Evolutionary conservation across 176 grass and related monocot species (phyloP).

Genomic region (Musa acuminata): DNA sequence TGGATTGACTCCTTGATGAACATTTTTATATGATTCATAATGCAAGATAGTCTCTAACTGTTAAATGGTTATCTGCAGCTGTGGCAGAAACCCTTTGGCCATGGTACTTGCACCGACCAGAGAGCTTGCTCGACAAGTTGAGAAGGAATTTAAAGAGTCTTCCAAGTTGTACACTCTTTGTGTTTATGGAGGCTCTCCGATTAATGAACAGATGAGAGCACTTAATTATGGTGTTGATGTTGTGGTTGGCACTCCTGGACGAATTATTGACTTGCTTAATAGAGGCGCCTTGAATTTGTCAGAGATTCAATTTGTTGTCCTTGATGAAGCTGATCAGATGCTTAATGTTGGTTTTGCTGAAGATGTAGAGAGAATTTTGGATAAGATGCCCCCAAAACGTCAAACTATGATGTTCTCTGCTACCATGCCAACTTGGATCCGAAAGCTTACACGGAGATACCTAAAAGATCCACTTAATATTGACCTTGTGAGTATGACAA

Average conservation of each 20-base stretch:
- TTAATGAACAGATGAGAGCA: constrained; percentile 75
- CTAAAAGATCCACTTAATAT: constrained; percentile 59
- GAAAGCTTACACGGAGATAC: constrained; percentile 61
- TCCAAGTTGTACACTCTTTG: constrained; percentile 64
- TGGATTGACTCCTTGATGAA: not conserved
- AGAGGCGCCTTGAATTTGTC: constrained; percentile 61
- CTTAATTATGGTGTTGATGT: constrained; percentile 85
- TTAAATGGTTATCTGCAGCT: constrained; percentile 26
- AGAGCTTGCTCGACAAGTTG: constrained; percentile 91
- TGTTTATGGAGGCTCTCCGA: constrained; percentile 87
- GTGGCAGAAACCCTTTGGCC: constrained; percentile 69
- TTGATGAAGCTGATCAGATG: constrained; percentile 99
- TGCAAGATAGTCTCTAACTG: not conserved
- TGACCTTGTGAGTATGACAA: constrained; percentile 69
- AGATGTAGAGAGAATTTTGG: constrained; percentile 80
- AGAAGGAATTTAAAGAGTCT: constrained; percentile 96
- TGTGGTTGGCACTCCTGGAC: constrained; percentile 84
- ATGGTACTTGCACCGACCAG: constrained; percentile 87
- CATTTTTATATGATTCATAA: not conserved
- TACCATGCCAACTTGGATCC: constrained; percentile 94
- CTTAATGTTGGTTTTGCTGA: constrained; percentile 86
- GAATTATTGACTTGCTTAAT: constrained; percentile 81
- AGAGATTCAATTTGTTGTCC: constrained; percentile 71
- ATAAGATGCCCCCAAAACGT: constrained; percentile 46
- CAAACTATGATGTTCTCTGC: constrained; percentile 98